Conservation (phyloP, 345 rosid species). For the Pistacia atlantica region DNA sequence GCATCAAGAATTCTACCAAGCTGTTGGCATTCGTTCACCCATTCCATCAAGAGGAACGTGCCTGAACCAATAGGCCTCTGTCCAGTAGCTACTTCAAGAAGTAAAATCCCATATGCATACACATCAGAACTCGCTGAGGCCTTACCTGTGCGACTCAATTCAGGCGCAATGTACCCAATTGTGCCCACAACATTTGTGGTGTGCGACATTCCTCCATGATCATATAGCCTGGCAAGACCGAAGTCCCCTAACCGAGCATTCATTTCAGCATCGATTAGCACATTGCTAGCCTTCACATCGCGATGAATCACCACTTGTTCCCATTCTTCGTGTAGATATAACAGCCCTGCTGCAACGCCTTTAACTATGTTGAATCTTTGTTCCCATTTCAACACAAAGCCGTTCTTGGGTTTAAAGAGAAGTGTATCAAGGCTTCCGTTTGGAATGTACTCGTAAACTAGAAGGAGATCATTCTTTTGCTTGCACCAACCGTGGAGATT, state of each 20-base stretch:
- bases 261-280: constrained; percentile 69
- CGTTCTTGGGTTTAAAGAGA: constrained; percentile 33
- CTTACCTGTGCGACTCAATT: constrained; percentile 64
- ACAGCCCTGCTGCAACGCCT: constrained; percentile 66
- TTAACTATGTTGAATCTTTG: constrained; percentile 62
- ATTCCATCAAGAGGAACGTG: constrained; percentile 35
- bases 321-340: constrained; percentile 79
- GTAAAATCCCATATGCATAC: constrained; percentile 65
- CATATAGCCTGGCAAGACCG: constrained; percentile 76
- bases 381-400: constrained; percentile 53
- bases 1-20: constrained; percentile 33
- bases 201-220: constrained; percentile 57
- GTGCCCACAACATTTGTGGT: constrained; percentile 72
- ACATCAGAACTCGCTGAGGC: constrained; percentile 70
- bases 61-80: constrained; percentile 41
- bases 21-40: constrained; percentile 39
- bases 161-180: constrained; percentile 80
- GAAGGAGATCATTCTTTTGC: constrained; percentile 57
- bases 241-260: constrained; percentile 70
- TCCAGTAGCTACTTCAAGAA: constrained; percentile 67
- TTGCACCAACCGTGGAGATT: constrained; percentile 85
- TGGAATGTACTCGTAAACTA: constrained; percentile 71
- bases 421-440: constrained; percentile 68
- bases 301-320: constrained; percentile 75
- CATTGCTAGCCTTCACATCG: constrained; percentile 82